Percentiles rank a stretch among this genome's conserved stretches.
Evolutionary conservation across 225 moss, liverwort and hornwort genomes (phyloP).

Genomic region (Antitrichia curtipendula): DNA sequence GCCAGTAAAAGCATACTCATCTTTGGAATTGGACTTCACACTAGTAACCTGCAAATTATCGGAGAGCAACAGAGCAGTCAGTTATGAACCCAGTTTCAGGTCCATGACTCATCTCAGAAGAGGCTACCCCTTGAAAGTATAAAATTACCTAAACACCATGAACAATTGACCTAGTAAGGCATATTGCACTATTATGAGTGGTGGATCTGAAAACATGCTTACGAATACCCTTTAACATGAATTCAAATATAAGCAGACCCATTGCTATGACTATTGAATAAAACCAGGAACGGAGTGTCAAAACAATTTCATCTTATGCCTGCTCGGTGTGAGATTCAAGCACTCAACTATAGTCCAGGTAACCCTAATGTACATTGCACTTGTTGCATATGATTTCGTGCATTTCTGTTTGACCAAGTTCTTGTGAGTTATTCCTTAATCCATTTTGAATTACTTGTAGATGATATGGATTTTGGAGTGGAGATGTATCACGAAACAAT

Average conservation of each 20-base stretch:
- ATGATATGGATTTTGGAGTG: conserved; percentile 41
- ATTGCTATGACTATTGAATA: no score
- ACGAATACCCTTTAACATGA: no score
- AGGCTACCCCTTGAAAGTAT: background rate
- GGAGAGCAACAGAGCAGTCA: background rate
- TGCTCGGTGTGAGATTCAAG: conserved; percentile 2
- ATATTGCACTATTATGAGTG: no score
- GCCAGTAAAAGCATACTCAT: conserved; percentile 79
- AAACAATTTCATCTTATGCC: no score
- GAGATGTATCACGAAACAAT: conserved; percentile 44
- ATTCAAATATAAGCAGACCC: no score
- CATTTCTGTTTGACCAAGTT: background rate
- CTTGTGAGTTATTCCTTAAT: background rate
- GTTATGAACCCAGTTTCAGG: background rate
- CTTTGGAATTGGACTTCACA: conserved; percentile 85
- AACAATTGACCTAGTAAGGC: background rate
- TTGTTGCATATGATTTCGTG: background rate
- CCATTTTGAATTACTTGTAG: background rate
- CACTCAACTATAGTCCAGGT: conserved; percentile 33
- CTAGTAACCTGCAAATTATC: conserved; percentile 66
- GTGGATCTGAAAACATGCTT: no score
- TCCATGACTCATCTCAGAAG: background rate
- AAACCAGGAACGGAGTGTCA: no score
- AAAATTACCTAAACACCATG: background rate
- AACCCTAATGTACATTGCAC: background rate